Evolutionary conservation across 2,329 filamentous ascomycete species (phyloP), one percentile per base, ranked within the genome.

Genomic region (Gremmenia infestans): DNA sequence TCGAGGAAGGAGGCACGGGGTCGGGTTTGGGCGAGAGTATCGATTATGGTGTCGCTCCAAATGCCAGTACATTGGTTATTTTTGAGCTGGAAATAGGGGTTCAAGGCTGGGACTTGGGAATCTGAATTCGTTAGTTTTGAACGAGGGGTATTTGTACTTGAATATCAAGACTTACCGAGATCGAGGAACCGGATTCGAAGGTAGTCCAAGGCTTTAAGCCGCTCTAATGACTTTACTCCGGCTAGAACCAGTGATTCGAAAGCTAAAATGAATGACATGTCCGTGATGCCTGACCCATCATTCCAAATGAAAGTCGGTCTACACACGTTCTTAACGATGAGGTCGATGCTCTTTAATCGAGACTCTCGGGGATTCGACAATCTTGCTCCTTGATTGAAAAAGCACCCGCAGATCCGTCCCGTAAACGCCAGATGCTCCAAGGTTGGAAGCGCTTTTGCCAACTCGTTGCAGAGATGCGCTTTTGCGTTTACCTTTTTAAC

Each of bases 271-370:
- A 91, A 91, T 32, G 81, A 77, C 74, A 86, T 81, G 63, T 89
- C 86, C 19, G 84, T 85, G 57, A 90, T 87, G 0, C 86, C 86
- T 2, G 85, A 86, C 2, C 84, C 85, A 62, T 88, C 85, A 59
- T 83, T 79, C 74, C 77, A 85, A 23, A 67, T 52, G 32, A 60
- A 58, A 60, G 73, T 73, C 48, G 72, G 70, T 3, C 86, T 81
- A 64, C 88, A 91, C 68, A 86, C 87, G 59, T 89, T 89, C 72
- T 89, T 89, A 54, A 91, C 84, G 0, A 86, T 85, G 46, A 91
- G 71, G 63, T 91, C 87, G 22, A 91, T 77, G 1, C 83, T 85
- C 70, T 82, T 83, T 46, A 91, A 78, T 37, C 60, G 51, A 1
- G 64, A 76, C 15, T 75, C 72, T 45, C 78, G 70, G 42, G 77